A percentile compares a stretch with the other conserved stretches of the same genome.
Evolutionary conservation across 2,329 filamentous ascomycete genomes (phyloP).

Genomic region (Exophiala lecanii-corni): DNA sequence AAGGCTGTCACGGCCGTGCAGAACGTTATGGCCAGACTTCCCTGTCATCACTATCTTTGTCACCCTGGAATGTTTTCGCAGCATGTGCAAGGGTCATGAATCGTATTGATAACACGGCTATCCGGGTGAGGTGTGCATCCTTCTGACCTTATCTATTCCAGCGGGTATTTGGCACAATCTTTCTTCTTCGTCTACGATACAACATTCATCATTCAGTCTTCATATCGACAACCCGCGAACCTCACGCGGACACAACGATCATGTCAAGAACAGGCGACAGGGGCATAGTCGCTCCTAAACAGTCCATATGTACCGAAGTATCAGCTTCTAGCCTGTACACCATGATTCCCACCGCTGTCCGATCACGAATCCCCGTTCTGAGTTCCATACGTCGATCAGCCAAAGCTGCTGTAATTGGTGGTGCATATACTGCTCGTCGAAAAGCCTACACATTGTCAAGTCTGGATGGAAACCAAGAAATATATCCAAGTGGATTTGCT

Average conservation of each 20-base stretch:
- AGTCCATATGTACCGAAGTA: neutral
- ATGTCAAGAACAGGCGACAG: neutral
- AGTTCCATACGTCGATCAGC: constrained; percentile 16
- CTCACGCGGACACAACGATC: neutral
- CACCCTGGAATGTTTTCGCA: neutral
- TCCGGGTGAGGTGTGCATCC: neutral
- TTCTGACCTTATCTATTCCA: neutral
- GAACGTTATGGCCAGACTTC: neutral
- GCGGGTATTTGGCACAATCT: too few relatives aligned
- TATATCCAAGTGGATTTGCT: constrained; percentile 10
- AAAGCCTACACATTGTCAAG: constrained; percentile 13
- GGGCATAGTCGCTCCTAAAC: neutral
- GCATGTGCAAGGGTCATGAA: neutral
- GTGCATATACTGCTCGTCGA: constrained; percentile 3
- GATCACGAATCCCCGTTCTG: constrained; percentile 19
- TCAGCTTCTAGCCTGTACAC: constrained; percentile 5
- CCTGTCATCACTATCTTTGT: neutral
- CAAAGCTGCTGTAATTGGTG: constrained; percentile 9
- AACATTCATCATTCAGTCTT: neutral
- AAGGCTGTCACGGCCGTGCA: neutral
- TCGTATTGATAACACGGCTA: neutral
- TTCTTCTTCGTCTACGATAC: too few relatives aligned
- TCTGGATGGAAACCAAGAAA: constrained; percentile 12
- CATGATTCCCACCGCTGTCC: constrained; percentile 21
- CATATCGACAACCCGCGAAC: neutral